Evolutionary conservation across 192 early-diverging fungal genomes (phyloP), one percentile per base, ranked within the genome.

Genomic region (Diversispora epigaea): DNA sequence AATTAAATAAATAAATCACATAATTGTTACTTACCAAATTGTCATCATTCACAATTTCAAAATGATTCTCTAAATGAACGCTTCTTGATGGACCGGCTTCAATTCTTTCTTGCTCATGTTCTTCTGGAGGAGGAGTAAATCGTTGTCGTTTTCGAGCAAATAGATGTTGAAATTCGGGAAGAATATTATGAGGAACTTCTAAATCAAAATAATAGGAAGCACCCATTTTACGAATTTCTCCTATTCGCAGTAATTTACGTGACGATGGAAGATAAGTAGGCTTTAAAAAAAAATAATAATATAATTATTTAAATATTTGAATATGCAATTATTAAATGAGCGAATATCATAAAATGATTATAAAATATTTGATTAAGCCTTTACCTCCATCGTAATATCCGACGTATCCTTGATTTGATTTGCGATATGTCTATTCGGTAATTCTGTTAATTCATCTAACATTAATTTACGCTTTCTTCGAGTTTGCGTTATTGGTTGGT

Each of bases 371-470:
- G 17, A 11, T 55, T 41, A 22, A 32, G 39, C 15, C 49, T 9
- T 52, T 44, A 72, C 82, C 32, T 80, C 80, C 7, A 77, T 78
- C 3, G 83, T 41, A 65, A 91, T 86, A 68, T 89, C 86, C 3
- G 84, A 86, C 0, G 90, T 86, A 78, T 91, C 81, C 4, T 80
- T 57, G 40, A 91, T 83, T 73, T 84, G 82, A 17, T 77, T 56
- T 71, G 77, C 71, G 14, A 91, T 81, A 44, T 83, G 77, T 8
- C 84, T 79, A 57, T 85, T 80, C 19, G 88, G 76, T 65, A 94
- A 81, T 79, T 93, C 90, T 1, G 87, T 93, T n/a, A 84, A 76
- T 7, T 83, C 77, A 75, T 94, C 92, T 3, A 93, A 84, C 41
- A 90, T 76, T 3, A 91, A 71, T 66, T 83, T 89, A 50, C 90